A percentile compares a stretch with the other conserved stretches of the same genome.
phyloP scores from a whole-genome alignment of 2,329 filamentous ascomycete species.

The Xylariaceae sp. region DNA sequence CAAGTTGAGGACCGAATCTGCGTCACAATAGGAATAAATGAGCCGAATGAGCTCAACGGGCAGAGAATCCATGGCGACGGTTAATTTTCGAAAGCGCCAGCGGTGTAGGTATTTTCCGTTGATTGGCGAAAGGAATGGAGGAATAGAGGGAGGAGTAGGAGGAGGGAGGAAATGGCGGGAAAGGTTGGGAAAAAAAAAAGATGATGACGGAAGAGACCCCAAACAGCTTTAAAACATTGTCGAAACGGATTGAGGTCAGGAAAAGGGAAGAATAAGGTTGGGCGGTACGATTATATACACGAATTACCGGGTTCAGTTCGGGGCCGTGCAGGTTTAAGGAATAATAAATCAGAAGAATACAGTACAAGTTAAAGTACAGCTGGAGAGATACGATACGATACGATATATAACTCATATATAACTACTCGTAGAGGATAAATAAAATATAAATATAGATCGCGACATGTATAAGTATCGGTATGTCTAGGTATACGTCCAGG shows the following conservation, averaged over 20 bases:
- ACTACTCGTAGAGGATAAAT: not conserved
- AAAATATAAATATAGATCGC: not conserved
- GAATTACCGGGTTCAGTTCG: not conserved
- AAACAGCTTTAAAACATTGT: not conserved
- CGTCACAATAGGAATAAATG: slow-evolving; percentile 40
- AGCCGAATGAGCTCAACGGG: slow-evolving; percentile 39
- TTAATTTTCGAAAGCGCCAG: not conserved
- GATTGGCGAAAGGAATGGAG: not conserved
- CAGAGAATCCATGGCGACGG: slow-evolving; percentile 31
- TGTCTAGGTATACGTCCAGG: not conserved
- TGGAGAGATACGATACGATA: not conserved
- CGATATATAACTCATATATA: not conserved
- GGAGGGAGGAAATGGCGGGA: slow-evolving; percentile 1
- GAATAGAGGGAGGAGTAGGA: too few species aligned
- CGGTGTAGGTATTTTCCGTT: not conserved
- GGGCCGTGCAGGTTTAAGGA: too few species aligned
- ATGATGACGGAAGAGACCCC: not conserved
- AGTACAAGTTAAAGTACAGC: too few species aligned
- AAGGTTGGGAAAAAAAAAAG: not conserved
- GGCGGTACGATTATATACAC: not conserved
- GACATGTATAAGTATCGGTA: not conserved
- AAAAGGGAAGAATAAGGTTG: not conserved
- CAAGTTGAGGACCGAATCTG: slow-evolving; percentile 36
- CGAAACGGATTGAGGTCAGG: not conserved
- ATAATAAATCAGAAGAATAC: too few species aligned